A percentile compares a stretch with the other conserved stretches of the same genome.
Conservation (phyloP, 805 yeast species). For the Suhomyces sp. region DNA sequence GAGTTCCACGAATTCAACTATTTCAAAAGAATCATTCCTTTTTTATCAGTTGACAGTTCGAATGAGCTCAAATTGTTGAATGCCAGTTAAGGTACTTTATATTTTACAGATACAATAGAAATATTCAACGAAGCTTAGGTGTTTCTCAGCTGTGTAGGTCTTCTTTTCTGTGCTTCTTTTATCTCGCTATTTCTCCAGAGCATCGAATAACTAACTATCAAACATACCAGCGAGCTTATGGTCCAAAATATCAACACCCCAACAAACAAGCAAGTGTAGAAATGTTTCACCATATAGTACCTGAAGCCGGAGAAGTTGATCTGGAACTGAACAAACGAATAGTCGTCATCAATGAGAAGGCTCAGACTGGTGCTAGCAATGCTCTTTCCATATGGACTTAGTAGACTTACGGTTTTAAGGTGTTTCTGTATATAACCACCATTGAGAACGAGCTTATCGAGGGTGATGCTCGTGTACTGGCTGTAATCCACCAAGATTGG, state of each 20-base stretch:
- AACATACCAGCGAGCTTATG: conserved; percentile 16
- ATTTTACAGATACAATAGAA: neutral
- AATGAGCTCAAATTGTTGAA: conserved; percentile 29
- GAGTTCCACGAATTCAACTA: conserved; percentile 31
- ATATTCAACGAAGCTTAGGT: too few species aligned
- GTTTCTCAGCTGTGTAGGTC: neutral
- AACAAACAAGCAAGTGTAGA: conserved; percentile 14
- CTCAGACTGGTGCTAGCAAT: neutral
- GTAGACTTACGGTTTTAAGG: neutral
- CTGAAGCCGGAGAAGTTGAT: conserved; percentile 22
- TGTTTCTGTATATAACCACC: conserved; percentile 3
- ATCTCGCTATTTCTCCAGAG: conserved; percentile 13
- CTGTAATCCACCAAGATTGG: conserved; percentile 27
- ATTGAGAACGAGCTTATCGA: conserved; percentile 5
- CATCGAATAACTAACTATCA: conserved; percentile 15
- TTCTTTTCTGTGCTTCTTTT: neutral
- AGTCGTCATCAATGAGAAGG: conserved; percentile 6
- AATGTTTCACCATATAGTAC: conserved; percentile 22
- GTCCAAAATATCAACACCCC: conserved; percentile 22
- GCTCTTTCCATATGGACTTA: neutral
- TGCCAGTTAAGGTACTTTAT: conserved; percentile 20
- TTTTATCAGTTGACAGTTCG: conserved; percentile 35
- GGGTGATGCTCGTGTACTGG: conserved; percentile 11
- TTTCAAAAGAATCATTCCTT: conserved; percentile 38
- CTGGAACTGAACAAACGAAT: conserved; percentile 15